Base-by-base conservation (phyloP, 345 rosid species). In the Microthlaspi erraticum region DNA sequence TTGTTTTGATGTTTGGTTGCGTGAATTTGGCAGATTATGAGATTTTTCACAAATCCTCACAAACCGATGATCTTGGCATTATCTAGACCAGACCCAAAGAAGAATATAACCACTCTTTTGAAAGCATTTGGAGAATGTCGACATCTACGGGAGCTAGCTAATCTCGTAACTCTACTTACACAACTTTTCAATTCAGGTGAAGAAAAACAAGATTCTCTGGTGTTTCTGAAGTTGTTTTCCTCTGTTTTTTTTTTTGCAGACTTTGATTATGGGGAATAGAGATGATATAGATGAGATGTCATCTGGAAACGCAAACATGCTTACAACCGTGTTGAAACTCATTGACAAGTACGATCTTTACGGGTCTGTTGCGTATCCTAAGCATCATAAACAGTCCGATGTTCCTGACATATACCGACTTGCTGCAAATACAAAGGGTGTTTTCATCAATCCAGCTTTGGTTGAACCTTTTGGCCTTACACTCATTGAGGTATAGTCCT, bases 1-100 rank as follows among this genome's bases (percentile, higher is more conserved):
- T 63, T 63, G 11, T 6, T 37, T 55, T 67, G 49, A 71, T 64
- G 60, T 57, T 37, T 70, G 0, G 5, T 32, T 65, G 51, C 17
- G 8, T 60, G 13, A 10, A 37, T 38, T 44, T 37, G 3, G 17
- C 73, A 90, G 98, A 83, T 93, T 64, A 93, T 93, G 96, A 80
- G 93, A 31, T 94, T 91, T 80, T 89, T 94, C 34, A 83, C 96
- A 42, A 94, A 94, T 72, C 93, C 97, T 64, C 99, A 94, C 79
- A 94, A 94, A 65, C 97, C 97, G 0, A 94, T 91, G 84, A 91
- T 94, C 75, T 80, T 94, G 85, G 99, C 97, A 53, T 80, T 94
- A 72, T 94, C 97, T 29, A 91, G 99, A 73, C 96, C 97, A 69
- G 97, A 91, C 44, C 97, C 99, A 31, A 94, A 94, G 87, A 94